Evolutionary conservation across 2,329 filamentous ascomycete species (phyloP).

Genomic region (Aspergillus sojae): DNA sequence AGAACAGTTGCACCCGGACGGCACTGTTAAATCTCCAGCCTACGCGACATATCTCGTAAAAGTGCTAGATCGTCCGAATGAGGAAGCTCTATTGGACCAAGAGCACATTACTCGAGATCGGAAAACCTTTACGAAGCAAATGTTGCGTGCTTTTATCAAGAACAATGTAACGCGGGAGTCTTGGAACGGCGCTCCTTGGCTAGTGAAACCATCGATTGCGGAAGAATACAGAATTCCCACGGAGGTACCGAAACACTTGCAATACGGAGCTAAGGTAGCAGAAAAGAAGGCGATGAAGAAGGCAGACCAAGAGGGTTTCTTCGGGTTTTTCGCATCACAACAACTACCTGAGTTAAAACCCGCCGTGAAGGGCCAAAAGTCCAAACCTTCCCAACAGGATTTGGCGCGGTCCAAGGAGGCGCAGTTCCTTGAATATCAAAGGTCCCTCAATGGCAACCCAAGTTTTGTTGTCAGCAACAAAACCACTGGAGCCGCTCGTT

Average conservation of each 20-base stretch:
- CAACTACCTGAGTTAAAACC: constrained; percentile 75
- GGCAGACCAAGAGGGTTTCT: constrained; percentile 51
- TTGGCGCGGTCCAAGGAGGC: constrained; percentile 49
- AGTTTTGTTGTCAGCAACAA: constrained; percentile 40
- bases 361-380: constrained; percentile 69
- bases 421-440: constrained; percentile 53
- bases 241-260: constrained; percentile 80
- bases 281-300: constrained; percentile 75
- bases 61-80: constrained; percentile 66
- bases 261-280: constrained; percentile 76
- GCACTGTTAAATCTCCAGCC: constrained; percentile 66
- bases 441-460: constrained; percentile 48
- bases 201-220: constrained; percentile 86
- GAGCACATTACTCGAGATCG: constrained; percentile 82
- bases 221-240: constrained; percentile 82
- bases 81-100: constrained; percentile 79
- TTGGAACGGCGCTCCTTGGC: constrained; percentile 96
- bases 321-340: constrained; percentile 54
- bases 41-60: constrained; percentile 81
- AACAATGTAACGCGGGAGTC: constrained; percentile 89
- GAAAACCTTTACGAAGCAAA: constrained; percentile 91
- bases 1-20: constrained; percentile 63
- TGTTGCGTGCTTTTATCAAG: constrained; percentile 91
- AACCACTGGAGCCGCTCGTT: constrained; percentile 31
- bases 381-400: constrained; percentile 53